These are phyloP conservation scores for Agapanthus africanus DNA, from an alignment of 106 monocot species.

Conservation along the genomic window DNA sequence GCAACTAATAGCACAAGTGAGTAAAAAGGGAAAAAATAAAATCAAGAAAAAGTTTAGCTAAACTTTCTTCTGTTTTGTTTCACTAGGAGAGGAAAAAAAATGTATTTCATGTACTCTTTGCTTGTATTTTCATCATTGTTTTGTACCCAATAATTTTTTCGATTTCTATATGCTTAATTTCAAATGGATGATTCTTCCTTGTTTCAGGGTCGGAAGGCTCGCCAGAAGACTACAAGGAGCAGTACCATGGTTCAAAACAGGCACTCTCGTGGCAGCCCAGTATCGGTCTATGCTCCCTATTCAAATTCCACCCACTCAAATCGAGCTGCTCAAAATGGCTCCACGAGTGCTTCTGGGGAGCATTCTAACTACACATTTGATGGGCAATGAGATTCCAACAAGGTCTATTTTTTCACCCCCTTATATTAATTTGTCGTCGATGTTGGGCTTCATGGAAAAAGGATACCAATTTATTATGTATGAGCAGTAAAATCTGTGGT, in stretches of 20 bases:
- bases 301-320: conserved; percentile 23
- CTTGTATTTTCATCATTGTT: background rate
- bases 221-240: conserved; percentile 68
- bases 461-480: too few species aligned
- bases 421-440: too few species aligned
- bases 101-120: background rate
- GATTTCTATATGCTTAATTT: background rate
- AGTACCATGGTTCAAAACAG: conserved; percentile 53
- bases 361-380: conserved; percentile 38
- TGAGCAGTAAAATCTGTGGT: too few species aligned
- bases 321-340: conserved; percentile 49
- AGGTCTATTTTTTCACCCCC: too few species aligned
- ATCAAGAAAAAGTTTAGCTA: background rate
- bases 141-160: background rate
- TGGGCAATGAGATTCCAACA: conserved; percentile 28
- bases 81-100: background rate
- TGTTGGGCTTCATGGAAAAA: too few species aligned
- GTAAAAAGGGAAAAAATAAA: background rate
- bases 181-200: background rate
- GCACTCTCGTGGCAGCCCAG: conserved; percentile 56
- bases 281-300: conserved; percentile 66
- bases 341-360: conserved; percentile 19
- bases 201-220: conserved; percentile 79
- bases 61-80: background rate
- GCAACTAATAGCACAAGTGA: too few species aligned